These are phyloP conservation scores for Neopestalotiopsis sp. DNA, from an alignment of 2,329 filamentous ascomycete species.

Conservation along the genomic window DNA sequence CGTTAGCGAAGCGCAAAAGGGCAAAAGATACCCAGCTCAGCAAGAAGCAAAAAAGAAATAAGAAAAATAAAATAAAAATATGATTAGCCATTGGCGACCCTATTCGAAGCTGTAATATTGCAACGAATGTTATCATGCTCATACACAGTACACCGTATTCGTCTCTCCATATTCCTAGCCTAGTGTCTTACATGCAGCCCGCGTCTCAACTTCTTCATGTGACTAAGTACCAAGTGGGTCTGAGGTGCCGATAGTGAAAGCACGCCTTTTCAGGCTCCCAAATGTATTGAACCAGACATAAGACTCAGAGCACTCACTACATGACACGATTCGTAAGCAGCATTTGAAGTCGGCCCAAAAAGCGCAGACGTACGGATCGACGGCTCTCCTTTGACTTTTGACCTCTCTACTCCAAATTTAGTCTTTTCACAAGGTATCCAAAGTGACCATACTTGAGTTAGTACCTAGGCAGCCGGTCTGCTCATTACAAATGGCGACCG, in stretches of 20 bases:
- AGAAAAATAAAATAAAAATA: too few species aligned
- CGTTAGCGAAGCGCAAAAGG: constrained; percentile 55
- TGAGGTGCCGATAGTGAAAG: not conserved
- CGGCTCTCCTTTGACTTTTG: too few species aligned
- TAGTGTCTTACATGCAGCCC: not conserved
- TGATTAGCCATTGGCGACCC: too few species aligned
- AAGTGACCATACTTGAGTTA: not conserved
- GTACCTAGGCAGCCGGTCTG: not conserved
- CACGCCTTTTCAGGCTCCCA: not conserved
- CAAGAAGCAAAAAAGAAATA: not conserved
- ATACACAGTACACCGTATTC: not conserved
- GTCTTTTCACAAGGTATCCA: not conserved
- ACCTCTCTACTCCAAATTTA: too few species aligned
- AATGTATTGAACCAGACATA: not conserved
- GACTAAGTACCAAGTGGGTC: not conserved
- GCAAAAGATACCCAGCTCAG: not conserved
- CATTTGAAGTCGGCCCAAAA: not conserved
- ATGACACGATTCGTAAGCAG: not conserved
- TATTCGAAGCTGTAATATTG: too few species aligned
- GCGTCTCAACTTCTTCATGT: not conserved
- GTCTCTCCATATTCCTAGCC: not conserved
- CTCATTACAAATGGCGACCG: constrained; percentile 1
- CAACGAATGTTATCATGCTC: too few species aligned
- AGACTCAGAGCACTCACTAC: too few species aligned
- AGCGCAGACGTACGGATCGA: too few species aligned